Conservation (phyloP, 495 filamentous ascomycete species). For the Symbiotaphrina buchneri region DNA sequence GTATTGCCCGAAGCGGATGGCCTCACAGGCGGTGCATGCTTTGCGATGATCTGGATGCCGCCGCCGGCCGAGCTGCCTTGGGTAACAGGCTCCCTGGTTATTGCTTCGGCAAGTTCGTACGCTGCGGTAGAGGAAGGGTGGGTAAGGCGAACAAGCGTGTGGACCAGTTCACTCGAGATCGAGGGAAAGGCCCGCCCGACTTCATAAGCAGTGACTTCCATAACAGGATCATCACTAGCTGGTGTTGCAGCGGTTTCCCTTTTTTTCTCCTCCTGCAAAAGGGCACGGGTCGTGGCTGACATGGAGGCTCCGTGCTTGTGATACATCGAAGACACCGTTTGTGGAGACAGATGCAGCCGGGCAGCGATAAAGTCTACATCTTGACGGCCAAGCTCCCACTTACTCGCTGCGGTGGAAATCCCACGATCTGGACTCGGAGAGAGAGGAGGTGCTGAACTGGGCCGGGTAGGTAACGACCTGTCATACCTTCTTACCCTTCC, state of each 20-base stretch:
- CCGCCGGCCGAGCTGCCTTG: conserved; percentile 2
- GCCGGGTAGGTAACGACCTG: too few species aligned
- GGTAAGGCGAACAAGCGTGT: conserved; percentile 29
- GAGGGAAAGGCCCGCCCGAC: conserved; percentile 27
- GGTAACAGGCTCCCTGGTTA: conserved; percentile 13
- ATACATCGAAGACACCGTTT: conserved; percentile 33
- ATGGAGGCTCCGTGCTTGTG: conserved; percentile 36
- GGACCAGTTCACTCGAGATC: conserved; percentile 19
- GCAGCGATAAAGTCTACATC: conserved; percentile 37
- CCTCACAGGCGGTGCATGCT: too few species aligned
- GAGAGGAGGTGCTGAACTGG: too few species aligned
- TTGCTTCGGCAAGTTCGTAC: conserved; percentile 32
- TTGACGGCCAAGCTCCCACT: conserved; percentile 29
- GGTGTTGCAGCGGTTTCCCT: neutral
- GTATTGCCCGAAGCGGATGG: conserved; percentile 8
- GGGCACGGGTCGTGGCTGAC: conserved; percentile 21
- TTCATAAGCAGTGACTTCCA: conserved; percentile 25
- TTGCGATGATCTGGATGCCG: conserved; percentile 15
- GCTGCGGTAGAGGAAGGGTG: conserved; percentile 29
- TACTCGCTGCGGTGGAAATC: too few species aligned
- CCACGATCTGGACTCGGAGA: conserved; percentile 3
- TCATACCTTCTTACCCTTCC: conserved; percentile 3
- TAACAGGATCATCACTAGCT: conserved; percentile 13
- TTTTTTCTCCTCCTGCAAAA: conserved; percentile 1
- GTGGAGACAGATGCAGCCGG: conserved; percentile 21